Evolutionary conservation across 108 stramenopile species (phyloP).

Genomic region (Skeletonema costatum): DNA sequence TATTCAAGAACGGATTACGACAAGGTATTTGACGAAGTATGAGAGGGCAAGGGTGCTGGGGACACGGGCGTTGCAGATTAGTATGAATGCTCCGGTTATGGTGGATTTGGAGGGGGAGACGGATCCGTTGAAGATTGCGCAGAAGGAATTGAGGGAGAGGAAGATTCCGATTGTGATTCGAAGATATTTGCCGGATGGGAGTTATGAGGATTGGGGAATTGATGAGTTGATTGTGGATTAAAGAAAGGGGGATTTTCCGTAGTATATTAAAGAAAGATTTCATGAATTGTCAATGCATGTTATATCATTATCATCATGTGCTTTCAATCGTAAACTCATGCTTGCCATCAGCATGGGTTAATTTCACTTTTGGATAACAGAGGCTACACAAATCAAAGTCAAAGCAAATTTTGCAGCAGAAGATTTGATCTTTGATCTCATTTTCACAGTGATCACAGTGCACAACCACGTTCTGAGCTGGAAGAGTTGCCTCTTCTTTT

Average conservation of each 20-base stretch:
- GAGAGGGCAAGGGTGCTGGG: slow-evolving; percentile 98
- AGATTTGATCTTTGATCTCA: slow-evolving; percentile 57
- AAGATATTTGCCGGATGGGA: slow-evolving; percentile 96
- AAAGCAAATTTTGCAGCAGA: slow-evolving; percentile 76
- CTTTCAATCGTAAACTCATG: slow-evolving; percentile 48
- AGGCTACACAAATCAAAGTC: slow-evolving; percentile 82
- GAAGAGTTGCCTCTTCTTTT: slow-evolving; percentile 12
- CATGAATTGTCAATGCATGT: background rate
- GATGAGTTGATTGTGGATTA: slow-evolving; percentile 95
- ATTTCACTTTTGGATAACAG: slow-evolving; percentile 59
- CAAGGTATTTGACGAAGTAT: slow-evolving; percentile 98
- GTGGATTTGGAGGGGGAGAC: slow-evolving; percentile 98
- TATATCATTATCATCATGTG: background rate
- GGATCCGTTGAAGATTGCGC: slow-evolving; percentile 97
- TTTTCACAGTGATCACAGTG: slow-evolving; percentile 75
- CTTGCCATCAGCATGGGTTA: slow-evolving; percentile 50
- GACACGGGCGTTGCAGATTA: slow-evolving; percentile 98
- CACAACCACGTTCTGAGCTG: slow-evolving; percentile 58
- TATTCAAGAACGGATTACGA: slow-evolving; percentile 79
- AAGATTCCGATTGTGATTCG: slow-evolving; percentile 99
- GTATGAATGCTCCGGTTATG: slow-evolving; percentile 99
- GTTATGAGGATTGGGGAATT: slow-evolving; percentile 98
- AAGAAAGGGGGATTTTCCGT: background rate
- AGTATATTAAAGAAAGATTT: background rate
- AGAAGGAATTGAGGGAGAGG: slow-evolving; percentile 96